Evolutionary conservation across 768 basidiomycete genomes (phyloP), one percentile per base, ranked within the genome.

Genomic region (Boletus eberwhitei): DNA sequence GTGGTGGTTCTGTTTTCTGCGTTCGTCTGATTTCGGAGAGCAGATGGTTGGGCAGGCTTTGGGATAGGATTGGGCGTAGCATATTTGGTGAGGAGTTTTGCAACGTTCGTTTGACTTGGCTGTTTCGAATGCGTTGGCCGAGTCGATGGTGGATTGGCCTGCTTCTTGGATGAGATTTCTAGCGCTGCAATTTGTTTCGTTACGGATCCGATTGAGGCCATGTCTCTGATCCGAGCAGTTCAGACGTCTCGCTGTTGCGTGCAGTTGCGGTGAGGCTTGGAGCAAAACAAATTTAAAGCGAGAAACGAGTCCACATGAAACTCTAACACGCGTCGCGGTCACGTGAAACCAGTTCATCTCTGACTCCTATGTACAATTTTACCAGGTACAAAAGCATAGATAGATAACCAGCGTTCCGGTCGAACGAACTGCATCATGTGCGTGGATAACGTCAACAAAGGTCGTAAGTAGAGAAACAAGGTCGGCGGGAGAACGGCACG

Each of bases 71-170:
- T 82, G 0, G 88, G 85, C 3, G 86, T 80, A 11, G 85, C 86
- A 60, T 79, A 90, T 73, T 90, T 91, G 2, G 84, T 83, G 54
- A 88, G 77, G 12, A 90, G 77, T 67, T 89, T 90, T 13, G 85
- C 74, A 24, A 89, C 84, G 60, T 79, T 83, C 3, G 75, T 65
- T 63, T 86, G 83, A 61, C 79, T 79, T 21, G 82, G 69, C 26
- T 83, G 81, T 62, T 87, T 88, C 59, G 77, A 49, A 60, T 75
- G 72, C 52, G 63, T 31, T 57, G 72, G 59, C 4, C 70, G 73
- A 45, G 66, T 62, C 29, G 64, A 24, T 3, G 63, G 52, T 50
- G 66, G 64, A 50, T 66, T 65, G 21, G 70, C 71, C 68, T 72
- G 77, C 58, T 79, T 82, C 64, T 79, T 79, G 32, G 75, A 65